Percentiles rank a stretch among this genome's conserved stretches.
Conservation (phyloP, 2,329 filamentous ascomycete genomes). For the Orbilia brochopaga region DNA sequence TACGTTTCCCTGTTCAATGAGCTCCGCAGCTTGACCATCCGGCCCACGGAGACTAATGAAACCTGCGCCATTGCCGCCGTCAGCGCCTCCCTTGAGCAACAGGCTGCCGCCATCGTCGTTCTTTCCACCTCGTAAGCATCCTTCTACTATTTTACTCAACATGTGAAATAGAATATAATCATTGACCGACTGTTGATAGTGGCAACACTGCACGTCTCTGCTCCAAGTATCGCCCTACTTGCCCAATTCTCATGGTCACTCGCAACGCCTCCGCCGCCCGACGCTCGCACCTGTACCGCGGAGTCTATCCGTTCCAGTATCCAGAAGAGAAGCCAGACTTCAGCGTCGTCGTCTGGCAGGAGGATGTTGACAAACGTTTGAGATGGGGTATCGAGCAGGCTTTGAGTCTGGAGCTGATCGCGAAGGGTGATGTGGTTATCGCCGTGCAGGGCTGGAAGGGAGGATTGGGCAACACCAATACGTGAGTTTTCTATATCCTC, state of each 20-base stretch:
- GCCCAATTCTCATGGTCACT: constrained; percentile 99
- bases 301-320: constrained; percentile 97
- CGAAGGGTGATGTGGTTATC: constrained; percentile 74
- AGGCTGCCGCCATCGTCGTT: constrained; percentile 93
- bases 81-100: constrained; percentile 91
- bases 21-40: constrained; percentile 79
- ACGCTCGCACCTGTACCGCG: constrained; percentile 94
- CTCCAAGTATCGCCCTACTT: constrained; percentile 98
- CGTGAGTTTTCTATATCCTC: constrained; percentile 57
- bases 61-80: constrained; percentile 97
- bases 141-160: constrained; percentile 15
- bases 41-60: constrained; percentile 86
- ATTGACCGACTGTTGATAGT: too few relatives aligned
- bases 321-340: constrained; percentile 94
- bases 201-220: constrained; percentile 92
- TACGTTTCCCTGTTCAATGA: constrained; percentile 98
- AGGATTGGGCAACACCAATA: constrained; percentile 91
- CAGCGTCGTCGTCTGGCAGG: constrained; percentile 90
- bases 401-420: constrained; percentile 78
- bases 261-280: constrained; percentile 81
- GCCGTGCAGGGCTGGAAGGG: constrained; percentile 92
- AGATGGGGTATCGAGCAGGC: constrained; percentile 94
- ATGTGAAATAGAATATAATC: too few relatives aligned
- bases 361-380: constrained; percentile 95
- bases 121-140: constrained; percentile 78